phyloP scores from a whole-genome alignment of 148 eudicot genomes.

The Rhododendron williamsianum region DNA sequence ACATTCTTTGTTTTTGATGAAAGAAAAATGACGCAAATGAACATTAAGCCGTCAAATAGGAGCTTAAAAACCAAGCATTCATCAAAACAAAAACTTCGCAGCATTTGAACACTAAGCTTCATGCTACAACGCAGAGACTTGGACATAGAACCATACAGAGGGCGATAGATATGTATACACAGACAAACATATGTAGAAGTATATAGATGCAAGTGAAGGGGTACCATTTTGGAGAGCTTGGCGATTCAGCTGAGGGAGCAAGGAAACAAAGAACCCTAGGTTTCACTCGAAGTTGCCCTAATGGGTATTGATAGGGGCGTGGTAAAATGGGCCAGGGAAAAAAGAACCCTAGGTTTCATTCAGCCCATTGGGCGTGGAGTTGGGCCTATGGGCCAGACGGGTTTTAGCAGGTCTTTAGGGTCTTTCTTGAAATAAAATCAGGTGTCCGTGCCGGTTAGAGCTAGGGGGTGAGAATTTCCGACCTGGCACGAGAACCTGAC shows the following conservation, averaged over 20 bases:
- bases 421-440: not conserved
- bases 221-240: not conserved
- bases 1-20: not conserved
- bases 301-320: not conserved
- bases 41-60: not conserved
- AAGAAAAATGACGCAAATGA: not conserved
- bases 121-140: not conserved
- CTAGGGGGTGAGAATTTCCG: too few relatives aligned
- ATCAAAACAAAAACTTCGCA: not conserved
- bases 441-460: too few relatives aligned
- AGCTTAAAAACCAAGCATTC: not conserved
- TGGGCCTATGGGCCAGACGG: not conserved
- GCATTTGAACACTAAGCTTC: not conserved
- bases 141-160: not conserved
- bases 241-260: not conserved
- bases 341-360: not conserved
- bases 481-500: too few relatives aligned
- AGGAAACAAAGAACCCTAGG: conserved; percentile 6
- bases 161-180: not conserved
- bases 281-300: not conserved
- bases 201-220: not conserved
- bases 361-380: not conserved
- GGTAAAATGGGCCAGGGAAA: not conserved
- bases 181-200: not conserved
- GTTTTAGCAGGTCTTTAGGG: not conserved